These are phyloP conservation scores for Breviolum minutum DNA, from an alignment of 73 alveolate species.

Conservation along the genomic window DNA sequence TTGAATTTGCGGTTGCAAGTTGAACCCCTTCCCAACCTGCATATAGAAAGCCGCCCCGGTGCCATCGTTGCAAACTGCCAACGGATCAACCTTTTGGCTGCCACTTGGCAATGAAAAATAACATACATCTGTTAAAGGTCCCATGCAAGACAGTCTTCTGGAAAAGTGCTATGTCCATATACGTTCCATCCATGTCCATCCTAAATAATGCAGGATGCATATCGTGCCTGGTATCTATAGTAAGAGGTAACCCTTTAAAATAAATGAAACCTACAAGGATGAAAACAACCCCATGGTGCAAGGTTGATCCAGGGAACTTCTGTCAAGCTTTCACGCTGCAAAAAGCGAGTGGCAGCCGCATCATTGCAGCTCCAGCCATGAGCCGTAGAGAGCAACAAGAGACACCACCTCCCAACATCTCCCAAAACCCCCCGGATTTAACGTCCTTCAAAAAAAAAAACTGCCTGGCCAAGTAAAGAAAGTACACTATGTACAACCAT, in stretches of 20 bases:
- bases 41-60: slow-evolving; percentile 55
- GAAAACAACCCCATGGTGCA: background rate
- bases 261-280: background rate
- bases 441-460: too few relatives aligned
- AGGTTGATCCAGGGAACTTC: background rate
- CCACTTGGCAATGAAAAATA: too few relatives aligned
- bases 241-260: background rate
- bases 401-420: background rate
- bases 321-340: slow-evolving; percentile 3
- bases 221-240: too few relatives aligned
- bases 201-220: background rate
- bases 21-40: background rate
- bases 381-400: background rate
- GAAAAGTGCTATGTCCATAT: too few relatives aligned
- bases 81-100: background rate
- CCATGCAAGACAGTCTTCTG: too few relatives aligned
- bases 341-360: slow-evolving; percentile 39
- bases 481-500: too few relatives aligned
- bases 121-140: too few relatives aligned
- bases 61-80: slow-evolving; percentile 87
- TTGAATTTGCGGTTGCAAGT: background rate
- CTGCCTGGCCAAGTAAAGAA: background rate
- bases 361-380: slow-evolving; percentile 73
- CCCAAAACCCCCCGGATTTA: background rate
- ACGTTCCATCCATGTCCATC: background rate